A percentile compares a stretch with the other conserved stretches of the same genome.
Conservation (phyloP, 2,329 filamentous ascomycete genomes). For the Colletotrichum eleusines region DNA sequence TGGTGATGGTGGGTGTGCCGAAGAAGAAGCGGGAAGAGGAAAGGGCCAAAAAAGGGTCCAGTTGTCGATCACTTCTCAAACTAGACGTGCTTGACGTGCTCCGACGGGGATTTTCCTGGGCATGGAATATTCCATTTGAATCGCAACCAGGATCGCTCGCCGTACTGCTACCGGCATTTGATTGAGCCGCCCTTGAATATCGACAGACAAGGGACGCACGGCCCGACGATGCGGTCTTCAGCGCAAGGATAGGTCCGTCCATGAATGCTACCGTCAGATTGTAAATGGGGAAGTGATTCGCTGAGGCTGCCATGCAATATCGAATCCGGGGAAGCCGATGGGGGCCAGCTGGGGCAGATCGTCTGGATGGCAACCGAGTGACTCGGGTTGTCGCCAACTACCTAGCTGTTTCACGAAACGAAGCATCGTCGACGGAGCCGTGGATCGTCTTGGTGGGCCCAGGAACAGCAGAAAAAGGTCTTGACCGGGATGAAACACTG, state of each 20-base stretch:
- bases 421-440: background rate
- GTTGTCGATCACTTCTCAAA: slow-evolving; percentile 7
- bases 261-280: background rate
- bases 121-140: slow-evolving; percentile 3
- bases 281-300: background rate
- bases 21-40: background rate
- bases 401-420: background rate
- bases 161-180: slow-evolving; percentile 12
- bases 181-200: background rate
- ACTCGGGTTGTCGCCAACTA: background rate
- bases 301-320: background rate
- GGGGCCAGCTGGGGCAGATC: background rate
- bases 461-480: background rate
- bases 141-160: slow-evolving; percentile 1
- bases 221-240: background rate
- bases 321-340: slow-evolving; percentile 20
- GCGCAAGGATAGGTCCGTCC: background rate
- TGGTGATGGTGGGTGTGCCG: background rate
- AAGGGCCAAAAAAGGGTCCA: background rate
- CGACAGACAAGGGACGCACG: background rate
- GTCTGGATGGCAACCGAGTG: background rate
- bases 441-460: background rate
- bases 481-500: background rate
- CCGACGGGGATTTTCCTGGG: background rate
- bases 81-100: background rate